Evolutionary conservation across 768 basidiomycete species (phyloP), one percentile per base, ranked within the genome.

Genomic region (Cystofilobasidium capitatum): DNA sequence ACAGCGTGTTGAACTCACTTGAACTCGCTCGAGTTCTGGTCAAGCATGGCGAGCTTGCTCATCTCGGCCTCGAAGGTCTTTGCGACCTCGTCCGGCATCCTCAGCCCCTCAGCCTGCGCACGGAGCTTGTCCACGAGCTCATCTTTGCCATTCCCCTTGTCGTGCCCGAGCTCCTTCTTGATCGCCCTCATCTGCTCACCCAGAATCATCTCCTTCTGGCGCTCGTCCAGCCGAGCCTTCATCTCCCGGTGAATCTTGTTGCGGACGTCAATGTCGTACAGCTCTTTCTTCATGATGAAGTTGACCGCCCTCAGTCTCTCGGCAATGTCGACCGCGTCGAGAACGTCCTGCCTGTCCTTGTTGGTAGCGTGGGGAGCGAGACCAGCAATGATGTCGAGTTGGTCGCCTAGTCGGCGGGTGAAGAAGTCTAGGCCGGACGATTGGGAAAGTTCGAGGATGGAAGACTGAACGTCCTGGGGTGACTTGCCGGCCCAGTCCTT

Each of bases 21-120:
- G 64, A 91, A 91, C 76, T 94, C 92, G 64, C 86, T 88, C 20
- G 91, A 90, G 17, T 88, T 88, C 17, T 89, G 90, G 75, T 97
- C 92, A 47, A 97, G 82, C 37, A 88, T 85, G 74, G 86, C 84
- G 3, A 99, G 82, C 79, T 97, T 97, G 75, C 82, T 86, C 65
- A 98, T 77, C 75, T 98, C 94, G 78, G 97, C 92, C 49, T 99
- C 94, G 72, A 98, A 97, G 17, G 96, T 91, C 78, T 96, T 94
- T 71, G 85, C 81, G 16, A 93, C 94, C 12, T 79, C 79, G 57
- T 90, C 89, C 0, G 92, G 91, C 91, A 97, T 94, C 72, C 87
- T 88, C 71, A 93, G 77, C 64, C 79, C 77, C 24, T 82, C 84
- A 0, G 91, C 92, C 42, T 91, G 81, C 75, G 92, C 88, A 78